Evolutionary conservation across 768 basidiomycete genomes (phyloP).

Genomic region (Termitomyces bulborhizus): DNA sequence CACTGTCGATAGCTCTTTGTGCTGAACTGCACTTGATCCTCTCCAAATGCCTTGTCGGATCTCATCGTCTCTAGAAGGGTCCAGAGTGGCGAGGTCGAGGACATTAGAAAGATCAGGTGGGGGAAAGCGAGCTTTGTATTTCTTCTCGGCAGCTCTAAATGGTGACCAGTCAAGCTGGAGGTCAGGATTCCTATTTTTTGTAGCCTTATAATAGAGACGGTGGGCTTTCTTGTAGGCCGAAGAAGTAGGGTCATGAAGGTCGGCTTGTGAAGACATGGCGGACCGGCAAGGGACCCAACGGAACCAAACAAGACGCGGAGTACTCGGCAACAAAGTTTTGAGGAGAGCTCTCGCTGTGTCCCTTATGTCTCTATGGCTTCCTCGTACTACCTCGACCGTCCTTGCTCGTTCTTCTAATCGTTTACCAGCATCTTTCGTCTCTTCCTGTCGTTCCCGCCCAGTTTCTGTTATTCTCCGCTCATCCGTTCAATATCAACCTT

Average conservation of each 20-base stretch:
- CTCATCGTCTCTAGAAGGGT: constrained; percentile 33
- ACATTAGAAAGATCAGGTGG: constrained; percentile 67
- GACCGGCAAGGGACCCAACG: constrained; percentile 16
- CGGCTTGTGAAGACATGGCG: constrained; percentile 22
- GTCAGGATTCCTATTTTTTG: constrained; percentile 41
- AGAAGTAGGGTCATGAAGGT: constrained; percentile 39
- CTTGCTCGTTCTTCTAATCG: constrained; percentile 33
- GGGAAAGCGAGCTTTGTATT: constrained; percentile 72
- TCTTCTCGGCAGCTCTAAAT: constrained; percentile 75
- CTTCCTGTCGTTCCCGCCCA: constrained; percentile 2
- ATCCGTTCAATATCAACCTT: constrained; percentile 13
- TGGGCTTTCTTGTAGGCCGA: constrained; percentile 54
- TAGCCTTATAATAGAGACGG: constrained; percentile 53
- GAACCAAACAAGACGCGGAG: constrained; percentile 22
- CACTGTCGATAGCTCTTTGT: constrained; percentile 23
- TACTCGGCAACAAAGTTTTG: constrained; percentile 5
- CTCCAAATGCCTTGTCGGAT: constrained; percentile 40
- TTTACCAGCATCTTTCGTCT: constrained; percentile 19
- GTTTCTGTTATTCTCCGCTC: constrained; percentile 10
- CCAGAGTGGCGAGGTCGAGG: constrained; percentile 57
- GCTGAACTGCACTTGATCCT: constrained; percentile 35
- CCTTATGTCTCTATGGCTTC: constrained; percentile 75
- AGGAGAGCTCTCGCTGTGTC: background rate
- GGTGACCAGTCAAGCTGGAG: constrained; percentile 59
- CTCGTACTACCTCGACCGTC: constrained; percentile 43